These are phyloP conservation scores for Eimeria brunetti DNA, from an alignment of 169 alveolate species.

Conservation along the genomic window DNA sequence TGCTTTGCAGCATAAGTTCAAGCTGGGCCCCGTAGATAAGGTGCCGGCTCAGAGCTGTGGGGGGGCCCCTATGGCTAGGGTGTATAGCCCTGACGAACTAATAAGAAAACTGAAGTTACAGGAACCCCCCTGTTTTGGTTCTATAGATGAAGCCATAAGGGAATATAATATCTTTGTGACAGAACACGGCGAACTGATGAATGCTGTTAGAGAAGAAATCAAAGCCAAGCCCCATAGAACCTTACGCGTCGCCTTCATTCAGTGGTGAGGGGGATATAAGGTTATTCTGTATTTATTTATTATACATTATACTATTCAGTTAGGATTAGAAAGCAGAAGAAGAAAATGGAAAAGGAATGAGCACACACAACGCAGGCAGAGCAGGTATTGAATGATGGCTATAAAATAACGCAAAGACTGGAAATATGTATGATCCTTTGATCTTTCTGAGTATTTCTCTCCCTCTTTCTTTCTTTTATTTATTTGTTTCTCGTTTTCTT, in stretches of 20 bases:
- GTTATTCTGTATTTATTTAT: no score
- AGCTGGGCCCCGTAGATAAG: neutral
- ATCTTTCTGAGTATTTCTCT: no score
- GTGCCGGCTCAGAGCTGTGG: conserved; percentile 51
- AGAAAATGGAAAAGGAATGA: no score
- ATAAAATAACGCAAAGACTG: no score
- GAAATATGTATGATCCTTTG: no score
- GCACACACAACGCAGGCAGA: no score
- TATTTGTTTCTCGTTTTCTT: neutral
- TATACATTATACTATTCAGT: no score
- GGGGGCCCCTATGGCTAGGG: conserved; percentile 19
- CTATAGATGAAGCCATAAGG: neutral
- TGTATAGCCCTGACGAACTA: conserved; percentile 44
- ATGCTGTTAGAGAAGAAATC: neutral
- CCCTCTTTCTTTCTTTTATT: neutral
- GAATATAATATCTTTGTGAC: conserved; percentile 16
- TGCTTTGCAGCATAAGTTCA: neutral
- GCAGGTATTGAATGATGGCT: no score
- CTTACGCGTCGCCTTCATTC: conserved; percentile 27
- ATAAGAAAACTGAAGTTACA: neutral
- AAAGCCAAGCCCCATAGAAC: neutral
- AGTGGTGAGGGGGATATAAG: conserved; percentile 16
- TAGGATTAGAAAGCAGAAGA: no score
- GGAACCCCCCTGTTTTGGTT: conserved; percentile 10
- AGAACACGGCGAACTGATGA: conserved; percentile 11